These are phyloP conservation scores for Chaetoceros muelleri DNA, from an alignment of 108 stramenopile species.

Conservation along the genomic window DNA sequence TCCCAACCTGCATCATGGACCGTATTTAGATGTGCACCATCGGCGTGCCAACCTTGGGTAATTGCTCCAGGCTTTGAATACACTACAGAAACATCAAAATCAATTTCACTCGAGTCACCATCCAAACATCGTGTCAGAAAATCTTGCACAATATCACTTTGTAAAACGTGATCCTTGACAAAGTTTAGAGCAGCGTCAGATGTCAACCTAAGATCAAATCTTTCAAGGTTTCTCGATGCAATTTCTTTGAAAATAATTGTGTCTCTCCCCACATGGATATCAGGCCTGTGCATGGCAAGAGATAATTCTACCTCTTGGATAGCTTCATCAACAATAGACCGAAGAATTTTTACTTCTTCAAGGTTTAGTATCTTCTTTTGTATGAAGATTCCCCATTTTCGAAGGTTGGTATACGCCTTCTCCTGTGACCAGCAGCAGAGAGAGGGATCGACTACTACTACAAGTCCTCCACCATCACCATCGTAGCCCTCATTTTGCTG, in stretches of 20 bases:
- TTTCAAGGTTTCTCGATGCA: conserved; percentile 30
- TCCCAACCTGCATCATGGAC: conserved; percentile 26
- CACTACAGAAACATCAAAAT: conserved; percentile 49
- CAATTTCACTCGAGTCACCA: conserved; percentile 17
- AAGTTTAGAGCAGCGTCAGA: conserved; percentile 5
- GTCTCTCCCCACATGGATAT: conserved; percentile 32
- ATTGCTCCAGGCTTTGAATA: conserved; percentile 46
- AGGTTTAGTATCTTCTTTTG: conserved; percentile 14
- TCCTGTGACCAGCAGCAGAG: too few species aligned
- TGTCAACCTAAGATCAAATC: conserved; percentile 37
- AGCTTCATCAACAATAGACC: conserved; percentile 11
- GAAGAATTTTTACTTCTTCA: conserved; percentile 13
- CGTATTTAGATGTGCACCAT: conserved; percentile 37
- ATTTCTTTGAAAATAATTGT: conserved; percentile 43
- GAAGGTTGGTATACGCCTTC: too few species aligned
- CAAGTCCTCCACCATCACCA: too few species aligned
- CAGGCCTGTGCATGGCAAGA: conserved; percentile 17
- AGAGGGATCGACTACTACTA: too few species aligned
- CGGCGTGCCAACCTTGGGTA: conserved; percentile 57
- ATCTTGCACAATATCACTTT: conserved; percentile 5
- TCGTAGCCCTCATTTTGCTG: too few species aligned
- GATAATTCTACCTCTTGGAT: conserved; percentile 17
- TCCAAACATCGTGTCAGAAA: conserved; percentile 12
- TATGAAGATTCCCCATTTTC: conserved; percentile 23
- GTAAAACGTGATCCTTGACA: conserved; percentile 7